These are phyloP conservation scores for Cicer judaicum DNA, from an alignment of 306 rosid genomes.

Conservation along the genomic window DNA sequence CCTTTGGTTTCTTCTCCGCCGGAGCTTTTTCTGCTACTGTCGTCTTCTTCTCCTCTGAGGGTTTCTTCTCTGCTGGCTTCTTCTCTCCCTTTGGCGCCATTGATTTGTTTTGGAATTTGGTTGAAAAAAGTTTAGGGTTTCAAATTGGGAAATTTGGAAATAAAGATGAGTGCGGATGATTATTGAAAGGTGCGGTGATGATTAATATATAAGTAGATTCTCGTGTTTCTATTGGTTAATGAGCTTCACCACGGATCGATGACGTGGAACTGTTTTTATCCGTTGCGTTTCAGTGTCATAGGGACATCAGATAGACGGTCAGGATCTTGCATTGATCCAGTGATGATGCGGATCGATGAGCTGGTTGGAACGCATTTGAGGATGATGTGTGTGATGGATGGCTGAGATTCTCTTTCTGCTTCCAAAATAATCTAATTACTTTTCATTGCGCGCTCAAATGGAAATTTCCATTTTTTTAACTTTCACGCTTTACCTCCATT, in stretches of 20 bases:
- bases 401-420: background rate
- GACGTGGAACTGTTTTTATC: background rate
- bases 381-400: background rate
- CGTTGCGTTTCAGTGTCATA: background rate
- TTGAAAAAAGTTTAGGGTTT: conserved; percentile 20
- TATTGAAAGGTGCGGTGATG: background rate
- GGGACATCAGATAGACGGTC: background rate
- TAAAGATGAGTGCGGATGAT: background rate
- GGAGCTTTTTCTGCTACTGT: conserved; percentile 70
- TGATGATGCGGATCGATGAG: background rate
- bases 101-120: background rate
- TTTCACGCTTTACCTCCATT: too few species aligned
- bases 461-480: too few species aligned
- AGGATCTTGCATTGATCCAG: background rate
- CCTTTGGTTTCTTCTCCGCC: conserved; percentile 79
- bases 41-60: conserved; percentile 69
- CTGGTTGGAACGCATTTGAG: background rate
- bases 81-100: conserved; percentile 76
- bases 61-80: conserved; percentile 71
- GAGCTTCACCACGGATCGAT: background rate
- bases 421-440: background rate
- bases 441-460: too few species aligned
- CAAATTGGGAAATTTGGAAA: background rate
- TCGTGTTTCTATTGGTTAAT: background rate
- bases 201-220: background rate